A percentile compares a stretch with the other conserved stretches of the same genome.
Evolutionary conservation across 2,329 filamentous ascomycete species (phyloP).

Genomic region (Claviceps digitariae): DNA sequence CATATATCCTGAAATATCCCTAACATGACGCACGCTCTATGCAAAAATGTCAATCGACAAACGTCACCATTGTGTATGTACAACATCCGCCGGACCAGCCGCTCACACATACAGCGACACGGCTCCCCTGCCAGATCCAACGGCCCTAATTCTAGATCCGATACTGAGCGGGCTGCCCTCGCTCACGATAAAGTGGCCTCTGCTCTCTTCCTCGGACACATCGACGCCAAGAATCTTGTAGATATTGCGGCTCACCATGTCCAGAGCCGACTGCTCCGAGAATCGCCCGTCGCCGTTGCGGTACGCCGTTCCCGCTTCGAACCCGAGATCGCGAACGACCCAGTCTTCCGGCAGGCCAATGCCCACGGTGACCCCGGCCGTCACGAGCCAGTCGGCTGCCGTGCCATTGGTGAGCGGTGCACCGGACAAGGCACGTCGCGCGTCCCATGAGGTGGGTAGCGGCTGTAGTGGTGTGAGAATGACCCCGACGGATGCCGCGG

Average conservation of each 20-base stretch:
- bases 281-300: conserved; percentile 42
- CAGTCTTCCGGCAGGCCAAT: conserved; percentile 50
- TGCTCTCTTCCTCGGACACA: conserved; percentile 13
- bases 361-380: conserved; percentile 43
- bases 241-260: conserved; percentile 42
- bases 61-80: too few species aligned
- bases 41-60: too few species aligned
- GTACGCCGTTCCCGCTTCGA: conserved; percentile 46
- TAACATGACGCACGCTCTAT: too few species aligned
- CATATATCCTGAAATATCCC: too few species aligned
- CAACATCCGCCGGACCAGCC: too few species aligned
- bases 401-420: conserved; percentile 55
- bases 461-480: conserved; percentile 46
- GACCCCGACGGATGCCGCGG: conserved; percentile 41
- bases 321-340: conserved; percentile 43
- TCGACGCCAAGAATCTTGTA: conserved; percentile 42
- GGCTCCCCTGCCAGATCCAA: conserved; percentile 23
- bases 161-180: conserved; percentile 52
- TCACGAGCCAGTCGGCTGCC: conserved; percentile 40
- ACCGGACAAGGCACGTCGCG: conserved; percentile 47
- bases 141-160: conserved; percentile 39
- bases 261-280: conserved; percentile 39
- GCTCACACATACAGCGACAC: conserved; percentile 23
- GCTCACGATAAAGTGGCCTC: conserved; percentile 44
- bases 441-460: conserved; percentile 43